Conservation (phyloP, 345 rosid species). For the Pugionium cornutum region DNA sequence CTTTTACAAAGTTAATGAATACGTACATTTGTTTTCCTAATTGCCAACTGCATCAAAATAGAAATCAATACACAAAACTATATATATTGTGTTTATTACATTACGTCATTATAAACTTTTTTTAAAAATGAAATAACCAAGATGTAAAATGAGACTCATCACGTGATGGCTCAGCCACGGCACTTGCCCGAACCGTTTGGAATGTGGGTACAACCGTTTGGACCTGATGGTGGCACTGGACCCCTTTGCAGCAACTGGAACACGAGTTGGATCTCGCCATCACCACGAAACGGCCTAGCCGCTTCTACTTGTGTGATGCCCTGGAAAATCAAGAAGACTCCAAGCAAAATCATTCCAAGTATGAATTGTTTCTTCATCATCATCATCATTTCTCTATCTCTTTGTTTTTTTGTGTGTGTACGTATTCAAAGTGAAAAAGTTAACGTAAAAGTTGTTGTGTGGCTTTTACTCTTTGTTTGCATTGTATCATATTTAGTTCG, state of each 20-base stretch:
- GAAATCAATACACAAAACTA: too few relatives aligned
- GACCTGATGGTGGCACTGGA: constrained; percentile 13
- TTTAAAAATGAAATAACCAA: too few relatives aligned
- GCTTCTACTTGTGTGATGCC: constrained; percentile 33
- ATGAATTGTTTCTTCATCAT: constrained; percentile 36
- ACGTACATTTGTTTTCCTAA: too few relatives aligned
- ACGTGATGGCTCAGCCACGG: constrained; percentile 9
- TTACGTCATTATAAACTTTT: too few relatives aligned
- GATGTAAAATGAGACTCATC: too few relatives aligned
- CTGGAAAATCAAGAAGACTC: constrained; percentile 23
- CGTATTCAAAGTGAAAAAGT: too few relatives aligned
- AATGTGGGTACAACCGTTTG: constrained; percentile 29
- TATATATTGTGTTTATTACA: too few relatives aligned
- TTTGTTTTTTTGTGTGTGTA: not conserved
- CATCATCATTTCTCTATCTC: not conserved
- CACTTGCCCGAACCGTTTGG: constrained; percentile 29
- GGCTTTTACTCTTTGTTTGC: constrained; percentile 29
- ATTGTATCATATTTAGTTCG: constrained; percentile 10
- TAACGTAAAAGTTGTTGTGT: constrained; percentile 28
- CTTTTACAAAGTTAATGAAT: too few relatives aligned
- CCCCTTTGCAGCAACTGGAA: constrained; percentile 37
- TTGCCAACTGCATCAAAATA: too few relatives aligned
- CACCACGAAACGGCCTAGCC: constrained; percentile 30
- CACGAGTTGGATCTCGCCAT: constrained; percentile 30
- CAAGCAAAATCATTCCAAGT: constrained; percentile 28